Evolutionary conservation across 805 yeast genomes (phyloP), one percentile per base, ranked within the genome.

Genomic region (Isabelozyma rhagii): DNA sequence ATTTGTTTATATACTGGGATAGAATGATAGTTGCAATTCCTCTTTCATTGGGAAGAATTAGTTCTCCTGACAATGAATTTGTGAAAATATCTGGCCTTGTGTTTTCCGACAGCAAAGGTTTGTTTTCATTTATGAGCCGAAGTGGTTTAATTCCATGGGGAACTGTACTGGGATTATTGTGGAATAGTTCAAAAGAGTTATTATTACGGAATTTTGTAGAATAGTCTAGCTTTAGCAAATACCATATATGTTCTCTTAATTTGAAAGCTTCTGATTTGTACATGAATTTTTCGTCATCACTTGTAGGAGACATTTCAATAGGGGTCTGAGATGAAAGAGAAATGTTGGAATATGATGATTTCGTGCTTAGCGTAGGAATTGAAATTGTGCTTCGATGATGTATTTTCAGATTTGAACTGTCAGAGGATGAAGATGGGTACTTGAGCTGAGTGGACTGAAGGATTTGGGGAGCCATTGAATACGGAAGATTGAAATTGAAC

Each of bases 171-270:
- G 36, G 36, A 31, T 31, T 8, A 31, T 31, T 31, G 10, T 9
- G 36, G 8, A 13, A 9, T 31, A 31, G n/a, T 31, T 31, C 36
- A 31, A 31, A 10, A 4, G n/a, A 31, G n/a, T 31, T 9, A 31
- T 8, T 31, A 31, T 31, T 31, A 13, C n/a, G 36, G n/a, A 1
- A 31, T 27, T 39, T 21, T n/a, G 41, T 45, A 13, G 46, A 9
- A 47, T 64, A 61, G 27, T 67, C 62, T 13, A 53, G 43, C 47
- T 62, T 63, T 13, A 71, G 62, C 34, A 68, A 50, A 27, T 57
- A 54, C 74, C 75, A 72, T 14, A 68, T 51, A n/a, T 52, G 45
- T 10, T 57, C 58, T 41, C 75, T 58, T 25, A 70, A 51, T 51
- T 64, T 64, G 31, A 46, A 51, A 2, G 72, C 57, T 47, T 69